A percentile compares a stretch with the other conserved stretches of the same genome.
These are phyloP conservation scores for Podospora pseudopauciseta DNA, from an alignment of 495 filamentous ascomycete genomes.

Conservation along the genomic window DNA sequence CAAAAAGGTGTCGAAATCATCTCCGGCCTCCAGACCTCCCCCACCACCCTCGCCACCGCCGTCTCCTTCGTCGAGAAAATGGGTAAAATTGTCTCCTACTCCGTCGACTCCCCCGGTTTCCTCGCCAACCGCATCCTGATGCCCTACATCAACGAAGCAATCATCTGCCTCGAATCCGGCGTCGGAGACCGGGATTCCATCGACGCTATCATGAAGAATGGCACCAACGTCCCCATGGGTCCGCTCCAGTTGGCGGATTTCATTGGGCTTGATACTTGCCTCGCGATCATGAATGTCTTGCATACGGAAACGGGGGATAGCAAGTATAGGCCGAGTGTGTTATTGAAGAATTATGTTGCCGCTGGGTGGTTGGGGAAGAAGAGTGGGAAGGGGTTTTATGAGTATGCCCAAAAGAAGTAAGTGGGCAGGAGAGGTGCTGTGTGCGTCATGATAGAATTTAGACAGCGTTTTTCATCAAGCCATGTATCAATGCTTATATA, in stretches of 20 bases:
- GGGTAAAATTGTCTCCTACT: slow-evolving; percentile 87
- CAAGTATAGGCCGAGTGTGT: slow-evolving; percentile 86
- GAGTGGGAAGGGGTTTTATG: slow-evolving; percentile 93
- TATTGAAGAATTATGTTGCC: slow-evolving; percentile 93
- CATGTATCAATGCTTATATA: not conserved
- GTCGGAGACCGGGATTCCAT: slow-evolving; percentile 86
- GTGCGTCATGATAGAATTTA: not conserved
- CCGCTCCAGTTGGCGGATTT: slow-evolving; percentile 93
- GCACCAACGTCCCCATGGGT: slow-evolving; percentile 98
- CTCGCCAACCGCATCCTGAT: slow-evolving; percentile 95
- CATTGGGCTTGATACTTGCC: slow-evolving; percentile 93
- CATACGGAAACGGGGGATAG: slow-evolving; percentile 88
- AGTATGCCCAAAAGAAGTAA: slow-evolving; percentile 48
- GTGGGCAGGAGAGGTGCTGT: not conserved
- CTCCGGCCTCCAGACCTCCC: slow-evolving; percentile 82
- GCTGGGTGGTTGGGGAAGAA: slow-evolving; percentile 98
- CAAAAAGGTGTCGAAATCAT: slow-evolving; percentile 99
- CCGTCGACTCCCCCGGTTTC: slow-evolving; percentile 89
- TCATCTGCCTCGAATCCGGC: slow-evolving; percentile 94
- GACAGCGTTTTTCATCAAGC: not conserved
- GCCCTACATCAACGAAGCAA: slow-evolving; percentile 98
- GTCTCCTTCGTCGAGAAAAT: slow-evolving; percentile 82
- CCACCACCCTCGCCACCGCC: slow-evolving; percentile 75
- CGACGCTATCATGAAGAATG: slow-evolving; percentile 98
- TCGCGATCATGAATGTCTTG: slow-evolving; percentile 96